phyloP scores from a whole-genome alignment of 176 grass and related monocot genomes.

The Oryza brachyantha region DNA sequence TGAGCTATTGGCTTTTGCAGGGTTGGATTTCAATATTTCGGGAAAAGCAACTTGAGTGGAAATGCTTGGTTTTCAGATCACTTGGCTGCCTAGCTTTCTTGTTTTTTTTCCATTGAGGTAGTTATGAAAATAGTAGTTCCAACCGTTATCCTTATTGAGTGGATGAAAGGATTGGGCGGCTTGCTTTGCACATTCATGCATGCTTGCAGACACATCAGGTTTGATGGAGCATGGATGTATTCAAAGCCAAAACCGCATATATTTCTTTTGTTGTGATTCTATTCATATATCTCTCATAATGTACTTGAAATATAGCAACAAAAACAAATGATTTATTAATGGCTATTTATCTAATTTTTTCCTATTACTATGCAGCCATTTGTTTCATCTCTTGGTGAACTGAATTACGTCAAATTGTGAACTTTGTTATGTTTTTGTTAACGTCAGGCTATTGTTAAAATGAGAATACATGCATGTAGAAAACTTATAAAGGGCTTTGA shows the following conservation, averaged over 20 bases:
- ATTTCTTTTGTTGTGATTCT: neutral
- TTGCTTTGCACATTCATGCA: neutral
- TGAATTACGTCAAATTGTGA: neutral
- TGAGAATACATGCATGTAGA: neutral
- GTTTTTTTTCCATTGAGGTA: neutral
- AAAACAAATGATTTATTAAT: neutral
- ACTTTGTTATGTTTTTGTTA: neutral
- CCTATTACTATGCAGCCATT: neutral
- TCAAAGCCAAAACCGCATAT: neutral
- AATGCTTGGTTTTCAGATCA: neutral
- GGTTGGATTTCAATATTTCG: neutral
- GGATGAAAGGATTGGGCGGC: neutral
- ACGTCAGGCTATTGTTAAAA: neutral
- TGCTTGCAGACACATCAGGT: conserved; percentile 22
- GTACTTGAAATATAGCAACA: neutral
- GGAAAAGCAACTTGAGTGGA: neutral
- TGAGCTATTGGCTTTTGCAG: neutral
- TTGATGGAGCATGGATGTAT: neutral
- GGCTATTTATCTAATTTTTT: neutral
- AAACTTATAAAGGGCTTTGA: neutral
- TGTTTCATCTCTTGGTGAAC: neutral
- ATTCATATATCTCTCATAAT: neutral
- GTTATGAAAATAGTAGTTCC: neutral
- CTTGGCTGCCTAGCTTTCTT: neutral
- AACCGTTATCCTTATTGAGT: neutral